Base-by-base conservation (phyloP, 2,329 filamentous ascomycete species). In the Monilinia vaccinii-corymbosi region DNA sequence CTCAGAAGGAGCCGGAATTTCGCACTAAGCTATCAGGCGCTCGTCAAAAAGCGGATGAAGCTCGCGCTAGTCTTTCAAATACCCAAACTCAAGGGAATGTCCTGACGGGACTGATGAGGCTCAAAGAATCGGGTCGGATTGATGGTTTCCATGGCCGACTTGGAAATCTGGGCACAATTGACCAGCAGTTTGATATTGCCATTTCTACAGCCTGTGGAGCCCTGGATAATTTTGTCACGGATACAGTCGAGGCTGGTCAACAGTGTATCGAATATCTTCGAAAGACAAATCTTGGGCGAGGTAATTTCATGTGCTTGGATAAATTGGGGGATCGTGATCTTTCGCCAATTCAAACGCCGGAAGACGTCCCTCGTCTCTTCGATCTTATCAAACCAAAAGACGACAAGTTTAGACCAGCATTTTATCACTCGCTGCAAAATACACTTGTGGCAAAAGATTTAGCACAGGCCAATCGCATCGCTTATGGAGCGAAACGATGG, bases 221-320 rank as follows among this genome's bases (percentile, higher is more conserved):
- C 2, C 82, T 99, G 11, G 91, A 99, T 74, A 96, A 97, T 71
- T 92, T 99, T 74, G 93, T 99, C 11, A 96, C 96, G 0, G 94
- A 97, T 69, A 92, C 90, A 0, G 93, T 97, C 16, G 94, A 97
- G 69, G 89, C 91, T 61, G 94, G 92, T 65, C 94, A 99, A 74
- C 92, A 97, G 72, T 99, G 95, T 73, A 97, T 99, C 64, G 94
- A 97, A 71, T 94, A 99, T 70, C 81, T 99, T 14, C 86, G 94
- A 60, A 99, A 97, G 79, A 99, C 96, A 69, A 97, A 97, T 67
- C 85, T 99, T 4, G 94, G 94, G 14, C 86, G 95, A 68, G 94
- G 92, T 62, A 97, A 97, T 76, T 97, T 99, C 73, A 97, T 99
- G 69, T 89, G 94, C 66, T 81, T 99, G 18, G 91, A 99, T 73